Percentiles rank a stretch among this genome's conserved stretches.
These are phyloP conservation scores for Litchi chinensis DNA, from an alignment of 345 rosid genomes.

Conservation along the genomic window DNA sequence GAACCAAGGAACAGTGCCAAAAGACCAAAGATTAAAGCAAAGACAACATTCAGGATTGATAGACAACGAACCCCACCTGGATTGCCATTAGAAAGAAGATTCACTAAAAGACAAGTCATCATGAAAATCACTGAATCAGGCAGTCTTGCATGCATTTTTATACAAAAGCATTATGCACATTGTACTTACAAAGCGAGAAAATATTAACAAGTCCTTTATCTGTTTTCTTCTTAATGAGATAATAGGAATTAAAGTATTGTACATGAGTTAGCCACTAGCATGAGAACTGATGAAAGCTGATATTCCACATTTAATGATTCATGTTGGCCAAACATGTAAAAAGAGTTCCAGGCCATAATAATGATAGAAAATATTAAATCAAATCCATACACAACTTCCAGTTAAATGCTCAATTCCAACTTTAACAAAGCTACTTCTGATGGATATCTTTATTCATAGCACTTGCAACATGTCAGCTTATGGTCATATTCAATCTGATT, in stretches of 20 bases:
- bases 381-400: background rate
- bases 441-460: background rate
- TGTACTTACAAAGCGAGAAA: background rate
- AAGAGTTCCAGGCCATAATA: background rate
- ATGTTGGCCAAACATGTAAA: background rate
- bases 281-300: background rate
- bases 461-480: background rate
- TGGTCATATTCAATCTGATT: background rate
- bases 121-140: background rate
- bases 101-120: constrained; percentile 1
- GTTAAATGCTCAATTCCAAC: background rate
- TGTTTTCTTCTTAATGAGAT: background rate
- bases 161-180: background rate
- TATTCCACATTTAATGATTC: constrained; percentile 1
- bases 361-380: background rate
- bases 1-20: constrained; percentile 89
- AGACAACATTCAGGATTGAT: constrained; percentile 67
- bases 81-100: constrained; percentile 19
- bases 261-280: background rate
- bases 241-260: background rate
- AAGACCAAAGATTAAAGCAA: constrained; percentile 75
- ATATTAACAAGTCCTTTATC: background rate
- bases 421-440: background rate
- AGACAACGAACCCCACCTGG: constrained; percentile 92
- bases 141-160: background rate